phyloP scores from a whole-genome alignment of 2,329 filamentous ascomycete genomes.

The Trichoderma citrinoviride region DNA sequence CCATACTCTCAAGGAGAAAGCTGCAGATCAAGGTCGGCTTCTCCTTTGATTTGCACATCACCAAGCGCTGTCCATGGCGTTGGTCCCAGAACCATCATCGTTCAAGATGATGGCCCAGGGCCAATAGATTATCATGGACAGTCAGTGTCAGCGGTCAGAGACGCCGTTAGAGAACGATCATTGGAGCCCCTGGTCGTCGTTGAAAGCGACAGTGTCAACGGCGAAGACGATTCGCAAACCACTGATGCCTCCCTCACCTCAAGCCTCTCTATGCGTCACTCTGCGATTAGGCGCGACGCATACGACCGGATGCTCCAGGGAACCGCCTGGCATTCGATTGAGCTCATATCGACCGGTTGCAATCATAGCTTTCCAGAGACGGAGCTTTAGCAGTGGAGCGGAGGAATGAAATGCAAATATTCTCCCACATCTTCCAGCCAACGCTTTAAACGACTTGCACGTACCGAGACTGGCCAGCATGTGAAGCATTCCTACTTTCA shows the following conservation, averaged over 20 bases:
- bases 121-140: background rate
- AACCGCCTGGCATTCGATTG: conserved; percentile 33
- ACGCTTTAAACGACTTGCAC: no score
- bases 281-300: conserved; percentile 33
- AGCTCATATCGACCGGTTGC: conserved; percentile 37
- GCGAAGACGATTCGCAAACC: conserved; percentile 12
- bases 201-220: background rate
- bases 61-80: background rate
- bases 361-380: conserved; percentile 34
- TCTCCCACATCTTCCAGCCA: background rate
- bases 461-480: background rate
- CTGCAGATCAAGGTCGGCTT: background rate
- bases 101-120: background rate
- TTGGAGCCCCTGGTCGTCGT: background rate
- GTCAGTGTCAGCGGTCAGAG: no score
- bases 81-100: background rate
- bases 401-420: background rate
- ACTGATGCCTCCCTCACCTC: conserved; percentile 24
- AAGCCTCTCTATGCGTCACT: conserved; percentile 24
- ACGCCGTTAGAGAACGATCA: background rate
- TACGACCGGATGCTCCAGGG: conserved; percentile 35
- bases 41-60: background rate
- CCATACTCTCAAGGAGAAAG: conserved; percentile 6
- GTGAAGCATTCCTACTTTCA: background rate
- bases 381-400: conserved; percentile 32